Evolutionary conservation across 345 rosid species (phyloP).

Genomic region (Cardiospermum halicacabum): DNA sequence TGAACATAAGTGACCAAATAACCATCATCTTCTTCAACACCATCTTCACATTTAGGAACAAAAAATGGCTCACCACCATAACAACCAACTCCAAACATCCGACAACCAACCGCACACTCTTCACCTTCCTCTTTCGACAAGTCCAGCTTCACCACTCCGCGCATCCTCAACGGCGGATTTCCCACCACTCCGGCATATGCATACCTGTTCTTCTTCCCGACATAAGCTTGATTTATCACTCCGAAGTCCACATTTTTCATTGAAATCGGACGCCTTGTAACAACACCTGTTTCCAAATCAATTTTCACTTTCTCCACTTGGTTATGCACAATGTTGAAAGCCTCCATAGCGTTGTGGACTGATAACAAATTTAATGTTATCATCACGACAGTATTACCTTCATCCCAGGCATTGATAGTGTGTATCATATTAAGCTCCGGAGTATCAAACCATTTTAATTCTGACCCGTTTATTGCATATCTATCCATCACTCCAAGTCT

Average conservation of each 20-base stretch:
- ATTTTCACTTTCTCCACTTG: slow-evolving; percentile 43
- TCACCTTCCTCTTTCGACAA: slow-evolving; percentile 23
- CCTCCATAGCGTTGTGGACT: slow-evolving; percentile 47
- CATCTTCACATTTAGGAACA: slow-evolving; percentile 42
- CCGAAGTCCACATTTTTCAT: slow-evolving; percentile 50
- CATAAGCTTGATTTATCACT: slow-evolving; percentile 35
- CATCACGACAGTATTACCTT: slow-evolving; percentile 41
- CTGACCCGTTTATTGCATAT: slow-evolving; percentile 39
- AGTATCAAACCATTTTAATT: slow-evolving; percentile 52
- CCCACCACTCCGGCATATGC: slow-evolving; percentile 50
- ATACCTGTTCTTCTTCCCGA: slow-evolving; percentile 34
- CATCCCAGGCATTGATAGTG: slow-evolving; percentile 60
- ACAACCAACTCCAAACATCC: slow-evolving; percentile 42
- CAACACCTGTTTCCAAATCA: slow-evolving; percentile 36
- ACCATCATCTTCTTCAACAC: slow-evolving; percentile 53
- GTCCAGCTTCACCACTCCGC: slow-evolving; percentile 52
- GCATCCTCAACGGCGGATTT: slow-evolving; percentile 49
- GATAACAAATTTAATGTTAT: slow-evolving; percentile 50
- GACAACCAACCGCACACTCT: slow-evolving; percentile 38
- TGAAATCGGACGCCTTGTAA: slow-evolving; percentile 41
- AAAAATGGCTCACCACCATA: slow-evolving; percentile 63
- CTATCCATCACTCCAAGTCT: slow-evolving; percentile 47
- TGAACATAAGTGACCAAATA: slow-evolving; percentile 46
- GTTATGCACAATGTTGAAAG: slow-evolving; percentile 46
- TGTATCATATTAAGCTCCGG: slow-evolving; percentile 52